These are phyloP conservation scores for Thalassiosira mediterranea DNA, from an alignment of 352 stramenopile species.

Conservation along the genomic window DNA sequence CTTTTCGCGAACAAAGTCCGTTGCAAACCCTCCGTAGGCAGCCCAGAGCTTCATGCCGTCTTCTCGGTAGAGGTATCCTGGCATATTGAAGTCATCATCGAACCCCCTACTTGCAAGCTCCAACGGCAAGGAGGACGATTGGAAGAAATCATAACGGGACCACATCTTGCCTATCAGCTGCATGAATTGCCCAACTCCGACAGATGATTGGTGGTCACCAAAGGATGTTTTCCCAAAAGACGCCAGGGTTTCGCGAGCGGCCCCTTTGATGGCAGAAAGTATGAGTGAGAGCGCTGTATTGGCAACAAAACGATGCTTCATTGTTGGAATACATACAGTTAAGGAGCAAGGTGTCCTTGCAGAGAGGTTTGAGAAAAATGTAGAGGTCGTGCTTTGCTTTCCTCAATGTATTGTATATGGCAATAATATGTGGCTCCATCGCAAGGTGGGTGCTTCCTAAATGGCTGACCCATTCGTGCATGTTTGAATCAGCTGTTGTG, in stretches of 20 bases:
- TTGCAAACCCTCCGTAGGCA: constrained; percentile 23
- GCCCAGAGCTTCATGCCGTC: constrained; percentile 39
- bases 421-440: constrained; percentile 35
- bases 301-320: neutral
- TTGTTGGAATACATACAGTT: constrained; percentile 10
- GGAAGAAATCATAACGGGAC: constrained; percentile 27
- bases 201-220: constrained; percentile 12
- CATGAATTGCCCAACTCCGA: constrained; percentile 23
- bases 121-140: neutral
- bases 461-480: constrained; percentile 41
- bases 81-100: constrained; percentile 24
- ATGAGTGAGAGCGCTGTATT: neutral
- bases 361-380: constrained; percentile 18
- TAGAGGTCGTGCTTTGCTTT: constrained; percentile 7
- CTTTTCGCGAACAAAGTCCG: constrained; percentile 33
- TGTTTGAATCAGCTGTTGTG: constrained; percentile 18
- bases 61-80: constrained; percentile 19
- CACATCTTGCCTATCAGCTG: constrained; percentile 32
- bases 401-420: constrained; percentile 20
- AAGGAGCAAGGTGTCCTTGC: constrained; percentile 11
- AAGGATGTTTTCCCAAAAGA: neutral
- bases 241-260: neutral
- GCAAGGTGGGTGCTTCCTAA: constrained; percentile 34
- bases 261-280: neutral
- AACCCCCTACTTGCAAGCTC: constrained; percentile 29